phyloP scores from a whole-genome alignment of 2,329 filamentous ascomycete species.

The Delphinella strobiligena region DNA sequence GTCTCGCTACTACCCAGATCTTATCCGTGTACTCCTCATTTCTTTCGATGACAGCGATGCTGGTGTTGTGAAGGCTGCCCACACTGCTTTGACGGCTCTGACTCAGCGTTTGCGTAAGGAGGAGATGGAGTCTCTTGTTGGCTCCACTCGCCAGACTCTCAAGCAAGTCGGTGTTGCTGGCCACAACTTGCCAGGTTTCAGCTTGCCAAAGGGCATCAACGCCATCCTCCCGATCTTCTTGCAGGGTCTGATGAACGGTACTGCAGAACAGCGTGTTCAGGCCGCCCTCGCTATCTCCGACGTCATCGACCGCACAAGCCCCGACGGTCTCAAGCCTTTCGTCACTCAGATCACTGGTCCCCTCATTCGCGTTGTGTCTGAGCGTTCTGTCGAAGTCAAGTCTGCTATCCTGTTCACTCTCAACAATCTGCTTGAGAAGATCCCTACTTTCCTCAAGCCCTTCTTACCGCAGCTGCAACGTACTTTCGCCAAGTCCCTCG shows the following conservation, averaged over 20 bases:
- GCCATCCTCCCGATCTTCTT: constrained; percentile 93
- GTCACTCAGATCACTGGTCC: constrained; percentile 97
- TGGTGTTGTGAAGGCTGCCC: constrained; percentile 78
- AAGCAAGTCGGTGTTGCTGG: constrained; percentile 82
- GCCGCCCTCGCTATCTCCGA: constrained; percentile 90
- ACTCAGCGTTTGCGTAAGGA: constrained; percentile 88
- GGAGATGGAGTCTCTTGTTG: constrained; percentile 89
- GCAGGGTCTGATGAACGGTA: constrained; percentile 95
- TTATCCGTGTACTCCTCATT: constrained; percentile 79
- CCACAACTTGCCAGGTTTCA: constrained; percentile 74
- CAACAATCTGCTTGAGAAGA: constrained; percentile 93
- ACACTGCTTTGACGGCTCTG: constrained; percentile 75
- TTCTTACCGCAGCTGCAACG: constrained; percentile 94
- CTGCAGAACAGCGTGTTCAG: constrained; percentile 79
- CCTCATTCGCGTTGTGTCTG: constrained; percentile 92
- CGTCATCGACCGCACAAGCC: constrained; percentile 83
- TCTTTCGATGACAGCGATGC: constrained; percentile 81
- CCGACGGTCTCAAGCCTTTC: constrained; percentile 80
- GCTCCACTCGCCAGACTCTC: constrained; percentile 74
- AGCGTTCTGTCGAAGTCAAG: constrained; percentile 92
- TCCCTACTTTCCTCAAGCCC: constrained; percentile 86
- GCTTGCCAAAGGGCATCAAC: constrained; percentile 89
- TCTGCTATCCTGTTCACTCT: constrained; percentile 86
- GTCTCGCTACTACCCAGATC: constrained; percentile 89
- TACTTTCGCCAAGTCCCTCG: constrained; percentile 91